These are phyloP conservation scores for Xylariaceae sp. DNA, from an alignment of 2,329 filamentous ascomycete species.

Conservation along the genomic window DNA sequence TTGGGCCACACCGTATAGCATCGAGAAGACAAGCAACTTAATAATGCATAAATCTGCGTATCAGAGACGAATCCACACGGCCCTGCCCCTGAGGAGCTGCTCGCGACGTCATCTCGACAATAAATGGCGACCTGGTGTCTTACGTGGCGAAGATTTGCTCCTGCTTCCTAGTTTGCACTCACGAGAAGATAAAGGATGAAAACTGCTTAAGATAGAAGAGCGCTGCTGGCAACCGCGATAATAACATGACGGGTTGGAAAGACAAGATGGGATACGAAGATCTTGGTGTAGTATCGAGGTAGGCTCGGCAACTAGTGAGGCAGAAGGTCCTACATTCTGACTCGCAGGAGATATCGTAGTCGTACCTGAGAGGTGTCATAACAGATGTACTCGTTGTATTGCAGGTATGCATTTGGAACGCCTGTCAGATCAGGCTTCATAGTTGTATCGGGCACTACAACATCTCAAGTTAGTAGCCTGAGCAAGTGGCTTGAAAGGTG, in stretches of 20 bases:
- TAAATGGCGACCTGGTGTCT: background rate
- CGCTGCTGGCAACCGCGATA: background rate
- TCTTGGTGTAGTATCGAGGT: background rate
- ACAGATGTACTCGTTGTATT: conserved; percentile 77
- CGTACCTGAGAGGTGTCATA: conserved; percentile 75
- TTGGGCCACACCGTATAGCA: background rate
- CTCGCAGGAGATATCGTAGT: conserved; percentile 72
- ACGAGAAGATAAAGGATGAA: too few relatives aligned
- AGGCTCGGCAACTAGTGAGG: background rate
- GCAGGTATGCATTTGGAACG: conserved; percentile 54
- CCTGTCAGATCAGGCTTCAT: conserved; percentile 56
- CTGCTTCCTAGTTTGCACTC: too few relatives aligned
- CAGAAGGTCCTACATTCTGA: conserved; percentile 55
- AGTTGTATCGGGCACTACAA: conserved; percentile 55
- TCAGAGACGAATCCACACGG: too few relatives aligned
- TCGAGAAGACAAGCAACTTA: background rate
- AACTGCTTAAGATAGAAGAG: background rate
- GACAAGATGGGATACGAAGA: background rate
- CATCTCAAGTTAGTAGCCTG: conserved; percentile 5
- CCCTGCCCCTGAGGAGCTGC: too few relatives aligned
- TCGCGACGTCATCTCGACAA: background rate
- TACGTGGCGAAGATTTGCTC: too few relatives aligned
- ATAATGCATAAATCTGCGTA: background rate
- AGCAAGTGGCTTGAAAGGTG: background rate
- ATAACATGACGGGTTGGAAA: background rate